Conservation (phyloP, 1,139 yeast genomes). For the Nematodospora anomalae region DNA sequence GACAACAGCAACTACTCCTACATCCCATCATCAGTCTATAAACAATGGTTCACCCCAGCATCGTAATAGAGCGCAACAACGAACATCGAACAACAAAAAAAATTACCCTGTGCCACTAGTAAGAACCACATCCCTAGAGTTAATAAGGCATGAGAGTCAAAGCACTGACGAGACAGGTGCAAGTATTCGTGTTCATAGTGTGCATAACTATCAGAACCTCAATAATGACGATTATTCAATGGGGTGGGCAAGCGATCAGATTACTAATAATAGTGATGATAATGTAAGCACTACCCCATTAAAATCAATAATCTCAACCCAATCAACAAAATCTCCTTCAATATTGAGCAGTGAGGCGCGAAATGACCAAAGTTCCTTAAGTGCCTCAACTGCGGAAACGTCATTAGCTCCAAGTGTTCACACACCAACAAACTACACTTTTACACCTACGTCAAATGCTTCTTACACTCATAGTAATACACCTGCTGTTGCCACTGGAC, state of each 20-base stretch:
- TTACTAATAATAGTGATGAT: conserved; percentile 19
- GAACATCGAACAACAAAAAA: background rate
- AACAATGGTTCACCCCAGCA: background rate
- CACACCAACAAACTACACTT: conserved; percentile 14
- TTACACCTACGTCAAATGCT: conserved; percentile 13
- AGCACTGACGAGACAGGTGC: conserved; percentile 2
- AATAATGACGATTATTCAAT: conserved; percentile 9
- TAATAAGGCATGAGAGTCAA: conserved; percentile 1
- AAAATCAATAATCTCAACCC: conserved; percentile 49
- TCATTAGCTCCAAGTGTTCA: conserved; percentile 46
- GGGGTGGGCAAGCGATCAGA: conserved; percentile 10
- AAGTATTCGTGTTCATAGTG: background rate
- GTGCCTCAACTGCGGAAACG: conserved; percentile 54
- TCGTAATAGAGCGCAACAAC: background rate
- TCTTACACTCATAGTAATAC: conserved; percentile 6
- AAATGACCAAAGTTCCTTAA: conserved; percentile 37
- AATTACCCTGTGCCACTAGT: background rate
- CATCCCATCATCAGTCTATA: background rate
- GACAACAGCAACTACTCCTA: background rate
- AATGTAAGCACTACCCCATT: conserved; percentile 52
- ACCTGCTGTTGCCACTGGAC: conserved; percentile 3
- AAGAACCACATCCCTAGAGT: background rate
- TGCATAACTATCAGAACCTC: background rate
- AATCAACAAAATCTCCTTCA: conserved; percentile 48
- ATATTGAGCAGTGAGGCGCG: conserved; percentile 46